A percentile compares a stretch with the other conserved stretches of the same genome.
These are phyloP conservation scores for Venturia nashicola DNA, from an alignment of 2,329 filamentous ascomycete genomes.

Conservation along the genomic window DNA sequence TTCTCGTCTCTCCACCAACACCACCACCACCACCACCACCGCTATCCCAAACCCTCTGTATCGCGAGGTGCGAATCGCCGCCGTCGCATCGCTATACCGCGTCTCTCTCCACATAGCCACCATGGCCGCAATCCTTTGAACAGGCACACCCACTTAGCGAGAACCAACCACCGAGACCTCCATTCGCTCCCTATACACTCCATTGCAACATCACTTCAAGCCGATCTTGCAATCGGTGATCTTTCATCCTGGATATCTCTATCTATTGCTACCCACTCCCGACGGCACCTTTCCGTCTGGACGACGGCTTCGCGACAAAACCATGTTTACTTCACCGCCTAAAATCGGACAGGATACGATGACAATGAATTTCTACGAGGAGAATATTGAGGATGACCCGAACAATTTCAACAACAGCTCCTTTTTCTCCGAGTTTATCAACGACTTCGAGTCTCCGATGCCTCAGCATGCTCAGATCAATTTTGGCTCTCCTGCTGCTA, in stretches of 20 bases:
- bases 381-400: background rate
- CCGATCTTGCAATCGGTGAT: background rate
- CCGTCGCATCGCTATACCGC: background rate
- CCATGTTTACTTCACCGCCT: slow-evolving; percentile 3
- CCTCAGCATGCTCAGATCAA: slow-evolving; percentile 2
- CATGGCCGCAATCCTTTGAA: background rate
- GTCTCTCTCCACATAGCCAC: background rate
- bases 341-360: background rate
- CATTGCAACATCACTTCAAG: background rate
- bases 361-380: background rate
- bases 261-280: background rate
- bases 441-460: slow-evolving; percentile 3
- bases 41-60: background rate
- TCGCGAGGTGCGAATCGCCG: background rate
- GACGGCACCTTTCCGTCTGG: background rate
- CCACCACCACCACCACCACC: background rate
- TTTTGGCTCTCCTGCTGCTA: slow-evolving; percentile 3
- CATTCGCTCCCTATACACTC: background rate
- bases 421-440: slow-evolving; percentile 4
- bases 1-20: background rate
- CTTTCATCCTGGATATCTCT: background rate
- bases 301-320: background rate
- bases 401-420: background rate
- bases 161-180: background rate
- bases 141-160: background rate